Base-by-base conservation (phyloP, 1,284 basidiomycete species). In the Ustilago bromivora region DNA sequence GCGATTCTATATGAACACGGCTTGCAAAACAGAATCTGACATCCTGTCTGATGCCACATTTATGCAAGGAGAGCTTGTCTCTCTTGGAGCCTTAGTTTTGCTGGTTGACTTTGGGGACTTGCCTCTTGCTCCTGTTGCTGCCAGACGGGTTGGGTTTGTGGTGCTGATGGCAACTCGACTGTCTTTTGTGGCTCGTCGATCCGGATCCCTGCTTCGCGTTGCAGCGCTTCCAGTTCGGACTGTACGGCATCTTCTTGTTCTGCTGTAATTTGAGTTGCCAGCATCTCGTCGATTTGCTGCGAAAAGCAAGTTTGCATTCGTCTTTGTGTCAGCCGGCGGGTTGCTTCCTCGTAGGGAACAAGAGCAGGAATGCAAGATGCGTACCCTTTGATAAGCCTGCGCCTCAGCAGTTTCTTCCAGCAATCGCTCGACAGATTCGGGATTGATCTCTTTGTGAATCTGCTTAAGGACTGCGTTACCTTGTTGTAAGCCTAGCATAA, bases 161-260 rank as follows among this genome's bases (percentile, higher is more conserved):
- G 77, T 53, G 67, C 77, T 0, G 61, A 66, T 4, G 77, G 77
- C 9, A 79, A 41, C n/a, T 15, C 4, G 57, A 77, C 59, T 10
- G 49, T 28, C 38, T 61, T 34, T 36, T 63, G 31, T 15, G 67
- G 64, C 41, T 71, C 66, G 60, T 62, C 40, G 57, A 28, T 28
- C 7, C 57, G 32, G 32, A 67, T 69, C 34, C 56, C 66, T 5
- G 74, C 70, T 66, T 79, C 74, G 56, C 68, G 67, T n/a, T 80
- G 71, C 40, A 84, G 75, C 5, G 60, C 62, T 32, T 70, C 78
- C 49, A 84, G 57, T 53, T 99, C 96, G 4, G 88, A 88, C 83
- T 96, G 93, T 0, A 99, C 96, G 11, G 91, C 92, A 58, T 97
- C 95, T 85, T 99, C 96, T 66, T 99, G 97, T 62, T 96, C 95